A percentile compares a stretch with the other conserved stretches of the same genome.
Conservation (phyloP, 139 green algal species). For the Volvox africanus region DNA sequence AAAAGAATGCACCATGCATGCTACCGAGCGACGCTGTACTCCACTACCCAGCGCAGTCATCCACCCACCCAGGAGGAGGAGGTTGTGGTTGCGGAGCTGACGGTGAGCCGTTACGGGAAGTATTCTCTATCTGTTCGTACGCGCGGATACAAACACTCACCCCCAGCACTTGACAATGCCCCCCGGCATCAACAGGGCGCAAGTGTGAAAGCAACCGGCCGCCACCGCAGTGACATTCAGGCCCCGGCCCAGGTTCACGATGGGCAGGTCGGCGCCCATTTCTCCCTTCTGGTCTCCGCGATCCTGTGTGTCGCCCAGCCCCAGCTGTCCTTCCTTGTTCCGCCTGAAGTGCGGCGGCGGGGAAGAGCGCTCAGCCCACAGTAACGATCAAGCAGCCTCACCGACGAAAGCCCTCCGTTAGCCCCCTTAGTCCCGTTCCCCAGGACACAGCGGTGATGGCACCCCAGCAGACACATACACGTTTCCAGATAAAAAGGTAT, state of each 20-base stretch:
- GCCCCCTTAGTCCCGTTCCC: too few species aligned
- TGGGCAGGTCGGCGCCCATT: neutral
- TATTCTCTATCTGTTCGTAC: neutral
- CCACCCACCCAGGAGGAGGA: neutral
- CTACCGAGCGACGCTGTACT: neutral
- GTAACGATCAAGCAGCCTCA: too few species aligned
- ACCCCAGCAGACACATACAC: neutral
- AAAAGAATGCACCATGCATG: neutral
- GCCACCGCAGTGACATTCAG: neutral
- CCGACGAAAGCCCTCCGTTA: too few species aligned
- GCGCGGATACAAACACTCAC: neutral
- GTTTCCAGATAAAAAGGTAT: neutral
- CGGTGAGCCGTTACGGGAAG: neutral
- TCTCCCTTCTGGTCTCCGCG: neutral
- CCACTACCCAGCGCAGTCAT: neutral
- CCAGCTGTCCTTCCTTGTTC: neutral
- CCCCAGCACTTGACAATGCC: neutral
- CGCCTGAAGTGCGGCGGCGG: neutral
- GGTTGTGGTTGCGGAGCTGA: neutral
- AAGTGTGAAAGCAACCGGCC: neutral
- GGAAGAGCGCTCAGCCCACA: too few species aligned
- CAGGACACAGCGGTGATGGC: too few species aligned
- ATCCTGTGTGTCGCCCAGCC: neutral
- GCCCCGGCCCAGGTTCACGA: neutral
- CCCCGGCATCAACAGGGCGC: neutral